A percentile compares a stretch with the other conserved stretches of the same genome.
Evolutionary conservation across 2,329 filamentous ascomycete genomes (phyloP).

Genomic region (Neoarthrinium moseri): DNA sequence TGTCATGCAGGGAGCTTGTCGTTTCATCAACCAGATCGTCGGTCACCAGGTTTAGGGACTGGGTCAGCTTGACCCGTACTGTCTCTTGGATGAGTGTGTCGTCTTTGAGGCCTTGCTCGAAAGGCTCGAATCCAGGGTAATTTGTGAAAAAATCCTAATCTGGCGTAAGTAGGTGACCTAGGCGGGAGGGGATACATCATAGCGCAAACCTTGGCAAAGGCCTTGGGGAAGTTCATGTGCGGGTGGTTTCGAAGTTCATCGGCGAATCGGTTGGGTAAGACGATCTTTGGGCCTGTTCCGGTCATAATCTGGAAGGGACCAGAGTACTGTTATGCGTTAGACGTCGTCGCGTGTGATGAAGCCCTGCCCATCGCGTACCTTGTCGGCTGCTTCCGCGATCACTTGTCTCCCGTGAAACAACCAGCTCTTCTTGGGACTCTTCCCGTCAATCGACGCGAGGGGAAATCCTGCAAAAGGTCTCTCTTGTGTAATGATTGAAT

Average conservation of each 20-base stretch:
- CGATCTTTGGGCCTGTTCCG: slow-evolving; percentile 29
- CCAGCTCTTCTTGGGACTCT: slow-evolving; percentile 27
- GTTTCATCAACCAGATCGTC: slow-evolving; percentile 34
- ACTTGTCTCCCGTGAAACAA: slow-evolving; percentile 21
- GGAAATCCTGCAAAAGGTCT: slow-evolving; percentile 26
- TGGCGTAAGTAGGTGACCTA: not conserved
- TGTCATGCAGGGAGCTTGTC: slow-evolving; percentile 26
- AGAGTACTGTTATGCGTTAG: slow-evolving; percentile 22
- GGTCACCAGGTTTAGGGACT: slow-evolving; percentile 31
- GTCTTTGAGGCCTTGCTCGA: slow-evolving; percentile 19
- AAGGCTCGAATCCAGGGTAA: slow-evolving; percentile 31
- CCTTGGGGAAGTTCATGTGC: slow-evolving; percentile 29
- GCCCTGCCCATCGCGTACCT: no score
- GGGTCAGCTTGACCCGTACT: slow-evolving; percentile 30
- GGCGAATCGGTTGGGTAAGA: slow-evolving; percentile 29
- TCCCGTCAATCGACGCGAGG: slow-evolving; percentile 22
- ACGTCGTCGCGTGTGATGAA: not conserved
- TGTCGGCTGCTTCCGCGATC: slow-evolving; percentile 21
- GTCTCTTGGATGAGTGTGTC: slow-evolving; percentile 27
- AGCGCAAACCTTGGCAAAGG: slow-evolving; percentile 29
- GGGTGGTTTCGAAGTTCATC: slow-evolving; percentile 34
- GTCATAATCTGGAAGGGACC: slow-evolving; percentile 31
- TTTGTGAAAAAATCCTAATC: slow-evolving; percentile 31
- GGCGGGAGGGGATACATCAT: not conserved
- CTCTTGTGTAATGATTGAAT: slow-evolving; percentile 22